Evolutionary conservation across 495 filamentous ascomycete genomes (phyloP).

Genomic region (Podospora bellae-mahoneyi): DNA sequence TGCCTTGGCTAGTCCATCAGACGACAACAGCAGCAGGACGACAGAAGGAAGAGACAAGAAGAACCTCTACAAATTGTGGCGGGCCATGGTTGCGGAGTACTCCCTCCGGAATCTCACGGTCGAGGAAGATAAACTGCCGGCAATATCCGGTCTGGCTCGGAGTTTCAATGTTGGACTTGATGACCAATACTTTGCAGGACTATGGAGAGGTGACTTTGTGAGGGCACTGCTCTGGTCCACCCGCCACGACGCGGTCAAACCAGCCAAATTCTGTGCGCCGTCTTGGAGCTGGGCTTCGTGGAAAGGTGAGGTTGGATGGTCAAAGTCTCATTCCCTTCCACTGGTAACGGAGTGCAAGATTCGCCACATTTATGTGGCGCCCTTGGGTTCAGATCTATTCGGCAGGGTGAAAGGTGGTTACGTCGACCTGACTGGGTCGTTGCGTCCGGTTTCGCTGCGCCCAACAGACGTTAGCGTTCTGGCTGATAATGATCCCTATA

Average conservation of each 20-base stretch:
- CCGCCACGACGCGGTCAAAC: not conserved
- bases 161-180: not conserved
- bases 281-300: conserved; percentile 1
- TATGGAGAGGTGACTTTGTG: not conserved
- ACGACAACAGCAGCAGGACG: not conserved
- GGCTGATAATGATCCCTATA: not conserved
- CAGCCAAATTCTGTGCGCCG: not conserved
- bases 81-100: not conserved
- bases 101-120: not conserved
- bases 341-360: not conserved
- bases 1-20: not conserved
- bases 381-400: not conserved
- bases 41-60: not conserved
- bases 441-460: not conserved
- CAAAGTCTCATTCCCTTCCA: not conserved
- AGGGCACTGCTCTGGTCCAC: not conserved
- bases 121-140: not conserved
- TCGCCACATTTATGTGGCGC: not conserved
- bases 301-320: not conserved
- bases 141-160: not conserved
- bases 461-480: not conserved
- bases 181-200: not conserved
- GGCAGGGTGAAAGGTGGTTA: not conserved
- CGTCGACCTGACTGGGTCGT: not conserved
- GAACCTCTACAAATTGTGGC: not conserved